These are phyloP conservation scores for Penicillium capsulatum DNA, from an alignment of 2,329 filamentous ascomycete species.

Conservation along the genomic window DNA sequence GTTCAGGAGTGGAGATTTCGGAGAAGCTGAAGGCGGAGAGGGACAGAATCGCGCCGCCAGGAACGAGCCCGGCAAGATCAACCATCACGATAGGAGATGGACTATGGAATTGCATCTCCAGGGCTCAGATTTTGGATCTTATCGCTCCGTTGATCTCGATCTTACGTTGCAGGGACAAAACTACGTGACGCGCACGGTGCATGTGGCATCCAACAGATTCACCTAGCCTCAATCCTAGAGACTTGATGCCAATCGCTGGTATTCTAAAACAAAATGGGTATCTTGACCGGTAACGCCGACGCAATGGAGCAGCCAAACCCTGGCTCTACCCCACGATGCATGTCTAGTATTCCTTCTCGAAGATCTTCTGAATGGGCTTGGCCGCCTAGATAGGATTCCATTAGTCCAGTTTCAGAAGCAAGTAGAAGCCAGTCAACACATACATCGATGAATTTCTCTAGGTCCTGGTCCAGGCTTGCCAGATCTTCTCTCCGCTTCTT, in stretches of 20 bases:
- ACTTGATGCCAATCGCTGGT: no score
- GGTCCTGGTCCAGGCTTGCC: slow-evolving; percentile 81
- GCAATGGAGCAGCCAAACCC: slow-evolving; percentile 15
- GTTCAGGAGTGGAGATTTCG: slow-evolving; percentile 11
- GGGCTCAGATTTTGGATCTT: no score
- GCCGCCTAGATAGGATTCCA: slow-evolving; percentile 57
- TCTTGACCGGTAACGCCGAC: slow-evolving; percentile 26
- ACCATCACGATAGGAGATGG: no score
- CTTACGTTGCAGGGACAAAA: no score
- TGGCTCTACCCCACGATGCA: slow-evolving; percentile 3
- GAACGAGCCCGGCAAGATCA: no score
- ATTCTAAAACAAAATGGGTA: slow-evolving; percentile 25
- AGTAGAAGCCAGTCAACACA: slow-evolving; percentile 31
- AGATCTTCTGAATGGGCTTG: slow-evolving; percentile 80
- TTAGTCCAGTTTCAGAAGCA: slow-evolving; percentile 1
- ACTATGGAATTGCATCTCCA: no score
- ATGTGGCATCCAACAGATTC: no score
- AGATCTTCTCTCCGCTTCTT: slow-evolving; percentile 92
- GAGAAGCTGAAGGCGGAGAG: slow-evolving; percentile 21
- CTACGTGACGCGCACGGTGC: no score
- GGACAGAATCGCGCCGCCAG: slow-evolving; percentile 9
- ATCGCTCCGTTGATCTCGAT: no score
- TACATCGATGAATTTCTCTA: slow-evolving; percentile 91
- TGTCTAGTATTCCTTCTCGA: slow-evolving; percentile 63
- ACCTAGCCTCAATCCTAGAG: no score